Evolutionary conservation across 495 filamentous ascomycete genomes (phyloP).

Genomic region (Parathielavia appendiculata): DNA sequence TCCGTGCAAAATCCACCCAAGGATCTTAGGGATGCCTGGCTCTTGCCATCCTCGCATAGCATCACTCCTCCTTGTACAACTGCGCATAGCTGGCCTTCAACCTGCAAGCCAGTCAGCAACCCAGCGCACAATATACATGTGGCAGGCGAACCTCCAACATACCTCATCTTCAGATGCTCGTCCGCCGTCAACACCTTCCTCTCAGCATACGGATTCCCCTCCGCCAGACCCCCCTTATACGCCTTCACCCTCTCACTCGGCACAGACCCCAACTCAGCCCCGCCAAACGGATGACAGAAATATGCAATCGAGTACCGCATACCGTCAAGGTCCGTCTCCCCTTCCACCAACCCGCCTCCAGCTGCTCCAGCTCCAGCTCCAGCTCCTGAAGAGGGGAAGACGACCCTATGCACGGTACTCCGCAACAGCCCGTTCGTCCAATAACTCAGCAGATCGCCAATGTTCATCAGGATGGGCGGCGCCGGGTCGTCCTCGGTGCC

Average conservation of each 20-base stretch:
- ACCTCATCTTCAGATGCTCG: slow-evolving; percentile 68
- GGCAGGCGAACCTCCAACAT: background rate
- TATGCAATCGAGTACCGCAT: slow-evolving; percentile 80
- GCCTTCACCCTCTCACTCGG: slow-evolving; percentile 56
- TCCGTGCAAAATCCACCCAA: too few relatives aligned
- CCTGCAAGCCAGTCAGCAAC: background rate
- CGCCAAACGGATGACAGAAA: slow-evolving; percentile 81
- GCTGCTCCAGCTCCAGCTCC: too few relatives aligned
- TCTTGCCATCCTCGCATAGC: background rate
- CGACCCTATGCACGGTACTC: slow-evolving; percentile 83
- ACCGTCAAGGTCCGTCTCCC: slow-evolving; percentile 51
- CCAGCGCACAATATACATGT: slow-evolving; percentile 54
- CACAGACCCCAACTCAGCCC: slow-evolving; percentile 63
- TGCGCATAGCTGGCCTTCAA: slow-evolving; percentile 17
- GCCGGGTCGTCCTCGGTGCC: slow-evolving; percentile 48
- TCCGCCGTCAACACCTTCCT: slow-evolving; percentile 68
- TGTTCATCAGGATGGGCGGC: slow-evolving; percentile 85
- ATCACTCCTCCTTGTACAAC: slow-evolving; percentile 14
- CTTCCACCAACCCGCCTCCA: slow-evolving; percentile 32
- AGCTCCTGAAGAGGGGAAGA: slow-evolving; percentile 56
- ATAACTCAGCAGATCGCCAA: slow-evolving; percentile 82
- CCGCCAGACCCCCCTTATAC: slow-evolving; percentile 25
- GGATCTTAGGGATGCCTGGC: too few relatives aligned
- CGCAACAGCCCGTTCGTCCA: slow-evolving; percentile 86
- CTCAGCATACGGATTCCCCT: slow-evolving; percentile 41